Evolutionary conservation across 208 protist species (phyloP).

Genomic region (Vickermania ingenoplastis): DNA sequence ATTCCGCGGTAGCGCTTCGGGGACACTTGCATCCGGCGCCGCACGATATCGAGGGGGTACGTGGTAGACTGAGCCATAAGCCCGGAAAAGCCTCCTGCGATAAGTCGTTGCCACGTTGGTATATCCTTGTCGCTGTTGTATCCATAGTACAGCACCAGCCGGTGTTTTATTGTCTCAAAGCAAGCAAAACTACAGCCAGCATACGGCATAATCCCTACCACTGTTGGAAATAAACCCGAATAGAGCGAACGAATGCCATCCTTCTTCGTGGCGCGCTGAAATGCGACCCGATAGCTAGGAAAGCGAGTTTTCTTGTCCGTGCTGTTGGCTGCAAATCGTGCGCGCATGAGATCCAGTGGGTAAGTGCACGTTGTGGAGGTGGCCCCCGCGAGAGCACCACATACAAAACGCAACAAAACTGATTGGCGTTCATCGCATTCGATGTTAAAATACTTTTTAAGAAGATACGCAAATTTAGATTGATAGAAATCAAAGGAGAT

Average conservation of each 20-base stretch:
- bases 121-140: conserved; percentile 67
- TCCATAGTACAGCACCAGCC: conserved; percentile 33
- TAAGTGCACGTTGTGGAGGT: conserved; percentile 89
- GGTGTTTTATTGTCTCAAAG: conserved; percentile 84
- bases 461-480: not conserved
- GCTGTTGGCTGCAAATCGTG: conserved; percentile 74
- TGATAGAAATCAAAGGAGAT: conserved; percentile 90
- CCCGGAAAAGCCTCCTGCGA: conserved; percentile 79
- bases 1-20: conserved; percentile 71
- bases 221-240: conserved; percentile 79
- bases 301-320: conserved; percentile 44
- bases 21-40: conserved; percentile 87
- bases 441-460: conserved; percentile 15
- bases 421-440: conserved; percentile 29
- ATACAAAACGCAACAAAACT: conserved; percentile 61
- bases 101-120: conserved; percentile 48
- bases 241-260: conserved; percentile 70
- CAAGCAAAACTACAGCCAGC: conserved; percentile 90
- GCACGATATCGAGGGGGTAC: conserved; percentile 93
- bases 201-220: conserved; percentile 92
- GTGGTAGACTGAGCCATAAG: conserved; percentile 87
- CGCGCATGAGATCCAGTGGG: conserved; percentile 91
- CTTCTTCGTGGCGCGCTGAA: conserved; percentile 33
- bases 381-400: conserved; percentile 87
- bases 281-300: conserved; percentile 64